These are phyloP conservation scores for Omphalotus guepiniiformis DNA, from an alignment of 768 basidiomycete genomes.

Conservation along the genomic window DNA sequence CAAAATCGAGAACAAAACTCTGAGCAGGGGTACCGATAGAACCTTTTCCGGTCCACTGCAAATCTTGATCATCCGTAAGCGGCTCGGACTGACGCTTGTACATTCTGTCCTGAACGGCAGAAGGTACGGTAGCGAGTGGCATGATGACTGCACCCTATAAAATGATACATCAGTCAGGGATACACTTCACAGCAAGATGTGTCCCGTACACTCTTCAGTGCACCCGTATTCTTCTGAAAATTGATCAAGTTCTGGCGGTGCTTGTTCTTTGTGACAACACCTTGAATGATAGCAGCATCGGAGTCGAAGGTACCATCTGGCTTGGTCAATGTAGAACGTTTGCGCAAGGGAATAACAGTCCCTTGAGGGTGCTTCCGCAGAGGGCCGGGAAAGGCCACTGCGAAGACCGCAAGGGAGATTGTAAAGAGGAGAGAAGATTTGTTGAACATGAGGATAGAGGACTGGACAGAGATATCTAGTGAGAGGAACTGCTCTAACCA, in stretches of 20 bases:
- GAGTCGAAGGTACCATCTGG: slow-evolving; percentile 19
- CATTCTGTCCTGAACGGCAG: slow-evolving; percentile 15
- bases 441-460: slow-evolving; percentile 3
- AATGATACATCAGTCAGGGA: too few species aligned
- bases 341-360: slow-evolving; percentile 11
- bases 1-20: slow-evolving; percentile 36
- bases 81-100: slow-evolving; percentile 30
- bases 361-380: neutral
- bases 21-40: slow-evolving; percentile 34
- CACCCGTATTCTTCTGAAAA: slow-evolving; percentile 15
- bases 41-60: slow-evolving; percentile 37
- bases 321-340: slow-evolving; percentile 11
- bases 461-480: too few species aligned
- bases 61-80: slow-evolving; percentile 28
- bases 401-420: neutral
- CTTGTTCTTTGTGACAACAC: slow-evolving; percentile 17
- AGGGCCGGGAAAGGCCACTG: neutral
- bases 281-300: slow-evolving; percentile 13
- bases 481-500: too few species aligned
- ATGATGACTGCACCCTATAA: slow-evolving; percentile 28
- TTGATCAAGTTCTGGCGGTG: slow-evolving; percentile 22
- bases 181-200: neutral
- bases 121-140: slow-evolving; percentile 19
- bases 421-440: neutral
- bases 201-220: slow-evolving; percentile 2